phyloP scores from a whole-genome alignment of 768 basidiomycete genomes.

The Leccinellum rugosiceps region DNA sequence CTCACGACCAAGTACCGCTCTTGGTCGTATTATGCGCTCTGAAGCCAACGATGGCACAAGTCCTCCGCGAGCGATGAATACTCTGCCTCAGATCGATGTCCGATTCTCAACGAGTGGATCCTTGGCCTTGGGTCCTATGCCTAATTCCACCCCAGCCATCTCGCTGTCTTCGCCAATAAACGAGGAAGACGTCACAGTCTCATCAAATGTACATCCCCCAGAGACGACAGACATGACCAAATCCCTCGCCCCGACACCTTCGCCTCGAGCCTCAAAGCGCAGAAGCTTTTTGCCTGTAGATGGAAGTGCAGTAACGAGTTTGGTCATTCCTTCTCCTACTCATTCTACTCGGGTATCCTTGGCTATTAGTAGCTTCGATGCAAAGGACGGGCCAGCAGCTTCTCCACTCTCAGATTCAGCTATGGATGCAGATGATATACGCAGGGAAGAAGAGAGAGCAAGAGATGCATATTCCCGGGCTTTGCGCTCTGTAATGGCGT shows the following conservation, averaged over 20 bases:
- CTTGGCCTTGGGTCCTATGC: constrained; percentile 53
- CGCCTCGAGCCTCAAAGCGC: constrained; percentile 60
- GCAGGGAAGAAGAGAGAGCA: constrained; percentile 68
- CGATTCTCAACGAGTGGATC: constrained; percentile 70
- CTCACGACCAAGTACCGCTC: constrained; percentile 38
- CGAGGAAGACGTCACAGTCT: constrained; percentile 18
- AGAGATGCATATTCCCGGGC: constrained; percentile 76
- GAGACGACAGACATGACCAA: constrained; percentile 12
- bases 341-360: constrained; percentile 54
- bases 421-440: constrained; percentile 44
- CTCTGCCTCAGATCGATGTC: constrained; percentile 62
- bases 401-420: constrained; percentile 44
- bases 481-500: constrained; percentile 90
- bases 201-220: neutral
- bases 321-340: constrained; percentile 62
- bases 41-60: constrained; percentile 19
- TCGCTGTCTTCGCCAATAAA: constrained; percentile 21
- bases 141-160: constrained; percentile 33
- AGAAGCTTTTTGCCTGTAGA: constrained; percentile 90
- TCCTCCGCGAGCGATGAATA: constrained; percentile 33
- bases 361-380: constrained; percentile 36
- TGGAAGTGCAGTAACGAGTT: constrained; percentile 54
- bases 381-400: constrained; percentile 26
- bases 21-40: constrained; percentile 13
- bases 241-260: constrained; percentile 42